Evolutionary conservation across 495 filamentous ascomycete species (phyloP).

Genomic region (Podospora comata): DNA sequence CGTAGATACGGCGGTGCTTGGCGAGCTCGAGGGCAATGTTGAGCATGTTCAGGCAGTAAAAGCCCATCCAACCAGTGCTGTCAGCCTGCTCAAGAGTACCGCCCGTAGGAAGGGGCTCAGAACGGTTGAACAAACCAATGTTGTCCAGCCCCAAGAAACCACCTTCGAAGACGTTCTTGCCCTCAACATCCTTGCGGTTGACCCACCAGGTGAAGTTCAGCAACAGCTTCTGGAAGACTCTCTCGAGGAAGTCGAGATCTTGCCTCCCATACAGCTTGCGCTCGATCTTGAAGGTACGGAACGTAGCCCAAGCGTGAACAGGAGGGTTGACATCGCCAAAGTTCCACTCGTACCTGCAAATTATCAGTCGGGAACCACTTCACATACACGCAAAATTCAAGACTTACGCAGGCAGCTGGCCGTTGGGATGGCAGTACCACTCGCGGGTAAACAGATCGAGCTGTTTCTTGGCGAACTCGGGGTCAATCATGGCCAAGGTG

Average conservation of each 20-base stretch:
- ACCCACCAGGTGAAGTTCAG: conserved; percentile 99
- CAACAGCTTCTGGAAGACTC: conserved; percentile 93
- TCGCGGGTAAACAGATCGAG: conserved; percentile 91
- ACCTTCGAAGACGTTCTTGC: conserved; percentile 95
- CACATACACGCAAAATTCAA: background rate
- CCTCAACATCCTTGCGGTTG: conserved; percentile 88
- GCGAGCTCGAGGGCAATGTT: conserved; percentile 93
- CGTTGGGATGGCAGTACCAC: conserved; percentile 99
- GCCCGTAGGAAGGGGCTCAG: conserved; percentile 89
- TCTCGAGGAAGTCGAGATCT: conserved; percentile 90
- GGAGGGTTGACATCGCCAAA: conserved; percentile 96
- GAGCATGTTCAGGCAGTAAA: conserved; percentile 91
- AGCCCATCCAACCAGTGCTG: conserved; percentile 98
- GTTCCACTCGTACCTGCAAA: conserved; percentile 80
- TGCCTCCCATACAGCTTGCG: conserved; percentile 93
- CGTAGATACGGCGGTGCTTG: conserved; percentile 93
- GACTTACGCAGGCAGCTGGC: conserved; percentile 65
- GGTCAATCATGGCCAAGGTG: conserved; percentile 92
- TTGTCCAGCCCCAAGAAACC: conserved; percentile 97
- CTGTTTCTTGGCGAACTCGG: conserved; percentile 96
- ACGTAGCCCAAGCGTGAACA: conserved; percentile 93
- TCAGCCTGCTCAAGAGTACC: conserved; percentile 93
- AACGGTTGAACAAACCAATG: conserved; percentile 97
- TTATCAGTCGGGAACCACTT: background rate
- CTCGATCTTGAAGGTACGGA: conserved; percentile 96